phyloP scores from a whole-genome alignment of 768 basidiomycete genomes.

The Boletus huronensis region DNA sequence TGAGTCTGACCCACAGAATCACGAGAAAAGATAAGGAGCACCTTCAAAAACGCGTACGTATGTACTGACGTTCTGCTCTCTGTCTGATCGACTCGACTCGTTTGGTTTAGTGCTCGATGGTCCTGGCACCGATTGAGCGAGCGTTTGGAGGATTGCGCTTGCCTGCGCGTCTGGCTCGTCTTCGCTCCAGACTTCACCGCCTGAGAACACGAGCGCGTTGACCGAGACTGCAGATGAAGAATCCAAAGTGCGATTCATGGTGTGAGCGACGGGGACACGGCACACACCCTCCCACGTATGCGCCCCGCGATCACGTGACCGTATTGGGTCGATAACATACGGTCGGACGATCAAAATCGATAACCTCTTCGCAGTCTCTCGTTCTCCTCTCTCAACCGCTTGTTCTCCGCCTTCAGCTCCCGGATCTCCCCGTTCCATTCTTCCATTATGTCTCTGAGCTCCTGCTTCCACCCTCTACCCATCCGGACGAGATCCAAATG shows the following conservation, averaged over 20 bases:
- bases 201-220: slow-evolving; percentile 31
- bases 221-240: slow-evolving; percentile 12
- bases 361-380: slow-evolving; percentile 48
- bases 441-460: slow-evolving; percentile 58
- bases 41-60: slow-evolving; percentile 33
- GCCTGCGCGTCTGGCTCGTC: slow-evolving; percentile 11
- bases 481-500: slow-evolving; percentile 72
- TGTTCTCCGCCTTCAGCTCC: slow-evolving; percentile 44
- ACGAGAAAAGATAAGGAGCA: background rate
- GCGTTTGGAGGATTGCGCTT: slow-evolving; percentile 1
- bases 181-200: slow-evolving; percentile 23
- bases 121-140: slow-evolving; percentile 9
- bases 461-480: slow-evolving; percentile 65
- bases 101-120: slow-evolving; percentile 9
- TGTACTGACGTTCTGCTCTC: slow-evolving; percentile 16
- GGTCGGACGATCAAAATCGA: slow-evolving; percentile 12
- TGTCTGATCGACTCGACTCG: background rate
- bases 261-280: background rate
- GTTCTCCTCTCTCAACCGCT: slow-evolving; percentile 64
- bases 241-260: slow-evolving; percentile 8
- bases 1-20: background rate
- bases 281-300: background rate
- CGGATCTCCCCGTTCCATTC: slow-evolving; percentile 57
- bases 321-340: background rate
- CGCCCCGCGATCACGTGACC: slow-evolving; percentile 13